Conservation (phyloP, 2,329 filamentous ascomycete species). For the Epichloe amarillans region DNA sequence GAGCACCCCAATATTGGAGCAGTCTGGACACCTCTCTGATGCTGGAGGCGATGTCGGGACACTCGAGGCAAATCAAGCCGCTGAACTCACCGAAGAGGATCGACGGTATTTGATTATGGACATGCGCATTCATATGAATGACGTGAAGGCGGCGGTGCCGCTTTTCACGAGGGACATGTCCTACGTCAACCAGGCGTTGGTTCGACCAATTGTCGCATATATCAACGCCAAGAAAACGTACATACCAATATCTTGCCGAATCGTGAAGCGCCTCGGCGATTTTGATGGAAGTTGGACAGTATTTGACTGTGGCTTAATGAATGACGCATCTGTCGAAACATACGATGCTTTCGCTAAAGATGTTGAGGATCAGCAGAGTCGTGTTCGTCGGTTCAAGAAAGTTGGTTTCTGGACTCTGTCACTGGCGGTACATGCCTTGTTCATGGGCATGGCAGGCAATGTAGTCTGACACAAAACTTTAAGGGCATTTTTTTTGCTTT, state of each 20-base stretch:
- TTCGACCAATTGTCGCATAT: conserved; percentile 92
- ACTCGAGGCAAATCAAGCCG: conserved; percentile 6
- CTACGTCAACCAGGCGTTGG: conserved; percentile 90
- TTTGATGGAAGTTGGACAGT: conserved; percentile 95
- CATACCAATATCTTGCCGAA: conserved; percentile 86
- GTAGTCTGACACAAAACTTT: conserved; percentile 29
- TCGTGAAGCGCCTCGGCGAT: conserved; percentile 77
- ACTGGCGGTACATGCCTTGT: conserved; percentile 81
- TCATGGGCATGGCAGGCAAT: conserved; percentile 88
- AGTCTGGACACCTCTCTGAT: conserved; percentile 21
- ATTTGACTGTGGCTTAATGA: conserved; percentile 87
- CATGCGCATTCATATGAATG: conserved; percentile 85
- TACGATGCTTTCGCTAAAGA: conserved; percentile 90
- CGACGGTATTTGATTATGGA: conserved; percentile 85
- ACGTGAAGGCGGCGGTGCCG: conserved; percentile 83
- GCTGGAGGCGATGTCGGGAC: conserved; percentile 9
- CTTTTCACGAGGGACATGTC: conserved; percentile 85
- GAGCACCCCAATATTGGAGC: conserved; percentile 14
- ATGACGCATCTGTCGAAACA: conserved; percentile 83
- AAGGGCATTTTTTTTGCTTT: too few relatives aligned
- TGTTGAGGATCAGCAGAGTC: conserved; percentile 77
- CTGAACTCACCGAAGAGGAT: conserved; percentile 34
- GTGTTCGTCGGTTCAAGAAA: conserved; percentile 80
- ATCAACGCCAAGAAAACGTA: conserved; percentile 94
- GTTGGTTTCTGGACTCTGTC: conserved; percentile 94